Percentiles rank a stretch among this genome's conserved stretches.
Evolutionary conservation across 164 flowering plant species (phyloP).

Genomic region (Vitis cinerea): DNA sequence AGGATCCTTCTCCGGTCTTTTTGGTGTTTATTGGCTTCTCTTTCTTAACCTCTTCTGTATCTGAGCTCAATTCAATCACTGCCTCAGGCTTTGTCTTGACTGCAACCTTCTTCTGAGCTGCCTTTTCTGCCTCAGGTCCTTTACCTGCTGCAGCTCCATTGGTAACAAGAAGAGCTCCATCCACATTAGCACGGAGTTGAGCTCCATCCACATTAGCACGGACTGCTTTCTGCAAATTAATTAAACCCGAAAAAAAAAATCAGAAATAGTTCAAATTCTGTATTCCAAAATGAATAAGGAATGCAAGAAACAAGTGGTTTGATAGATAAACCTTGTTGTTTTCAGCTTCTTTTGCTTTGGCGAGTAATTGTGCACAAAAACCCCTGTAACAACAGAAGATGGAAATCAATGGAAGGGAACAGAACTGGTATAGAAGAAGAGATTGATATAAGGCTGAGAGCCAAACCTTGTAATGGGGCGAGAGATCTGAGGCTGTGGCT

Average conservation of each 20-base stretch:
- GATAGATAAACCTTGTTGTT: too few relatives aligned
- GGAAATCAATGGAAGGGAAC: too few relatives aligned
- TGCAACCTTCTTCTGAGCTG: neutral
- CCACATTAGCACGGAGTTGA: neutral
- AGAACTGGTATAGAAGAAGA: neutral
- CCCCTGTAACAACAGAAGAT: constrained; percentile 5
- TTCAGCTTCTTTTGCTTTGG: constrained; percentile 12
- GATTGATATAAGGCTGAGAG: neutral
- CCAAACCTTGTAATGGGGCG: constrained; percentile 22
- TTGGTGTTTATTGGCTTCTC: too few relatives aligned
- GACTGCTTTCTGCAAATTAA: constrained; percentile 17
- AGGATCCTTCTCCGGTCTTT: neutral
- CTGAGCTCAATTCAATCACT: too few relatives aligned
- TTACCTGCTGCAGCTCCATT: neutral
- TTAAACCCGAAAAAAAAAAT: too few relatives aligned
- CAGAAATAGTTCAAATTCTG: too few relatives aligned
- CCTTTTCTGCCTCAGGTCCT: too few relatives aligned
- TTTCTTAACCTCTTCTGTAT: constrained; percentile 2
- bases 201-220: constrained; percentile 9
- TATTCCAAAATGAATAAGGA: too few relatives aligned
- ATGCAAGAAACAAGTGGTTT: too few relatives aligned
- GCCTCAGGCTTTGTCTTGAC: constrained; percentile 9
- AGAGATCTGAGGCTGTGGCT: constrained; percentile 9
- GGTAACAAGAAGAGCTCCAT: too few relatives aligned
- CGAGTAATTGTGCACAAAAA: constrained; percentile 12